A percentile compares a stretch with the other conserved stretches of the same genome.
Evolutionary conservation across 192 early-diverging fungal genomes (phyloP).

Genomic region (Backusella macrospora): DNA sequence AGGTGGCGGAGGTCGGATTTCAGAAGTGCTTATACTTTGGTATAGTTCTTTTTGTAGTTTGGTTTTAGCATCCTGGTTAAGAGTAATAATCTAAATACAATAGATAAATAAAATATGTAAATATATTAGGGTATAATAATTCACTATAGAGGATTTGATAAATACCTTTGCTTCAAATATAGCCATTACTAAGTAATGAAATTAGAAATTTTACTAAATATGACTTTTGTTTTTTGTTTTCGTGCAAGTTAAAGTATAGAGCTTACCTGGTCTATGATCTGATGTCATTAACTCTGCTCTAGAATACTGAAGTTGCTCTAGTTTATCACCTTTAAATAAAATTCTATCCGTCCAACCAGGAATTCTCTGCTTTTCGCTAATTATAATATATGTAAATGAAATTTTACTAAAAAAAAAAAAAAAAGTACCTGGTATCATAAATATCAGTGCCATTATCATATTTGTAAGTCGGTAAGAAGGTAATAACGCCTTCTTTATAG

Average conservation of each 20-base stretch:
- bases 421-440: constrained; percentile 71
- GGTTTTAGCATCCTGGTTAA: constrained; percentile 49
- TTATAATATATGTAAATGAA: constrained; percentile 18
- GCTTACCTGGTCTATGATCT: constrained; percentile 76
- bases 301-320: constrained; percentile 52
- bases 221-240: not conserved
- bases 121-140: not conserved
- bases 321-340: constrained; percentile 55
- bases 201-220: not conserved
- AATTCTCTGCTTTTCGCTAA: constrained; percentile 62
- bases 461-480: constrained; percentile 82
- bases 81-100: constrained; percentile 41
- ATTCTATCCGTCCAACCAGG: constrained; percentile 76
- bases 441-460: constrained; percentile 71
- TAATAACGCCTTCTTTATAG: constrained; percentile 75
- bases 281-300: constrained; percentile 69
- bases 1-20: constrained; percentile 19
- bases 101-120: not conserved
- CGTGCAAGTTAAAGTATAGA: not conserved
- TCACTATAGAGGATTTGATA: not conserved
- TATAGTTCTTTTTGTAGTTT: constrained; percentile 56
- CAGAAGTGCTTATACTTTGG: constrained; percentile 37
- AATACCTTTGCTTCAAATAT: constrained; percentile 42
- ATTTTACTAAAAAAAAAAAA: constrained; percentile 7
- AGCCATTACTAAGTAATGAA: constrained; percentile 32